phyloP scores from a whole-genome alignment of 177 flowering plant genomes.

The Telopea speciosissima region DNA sequence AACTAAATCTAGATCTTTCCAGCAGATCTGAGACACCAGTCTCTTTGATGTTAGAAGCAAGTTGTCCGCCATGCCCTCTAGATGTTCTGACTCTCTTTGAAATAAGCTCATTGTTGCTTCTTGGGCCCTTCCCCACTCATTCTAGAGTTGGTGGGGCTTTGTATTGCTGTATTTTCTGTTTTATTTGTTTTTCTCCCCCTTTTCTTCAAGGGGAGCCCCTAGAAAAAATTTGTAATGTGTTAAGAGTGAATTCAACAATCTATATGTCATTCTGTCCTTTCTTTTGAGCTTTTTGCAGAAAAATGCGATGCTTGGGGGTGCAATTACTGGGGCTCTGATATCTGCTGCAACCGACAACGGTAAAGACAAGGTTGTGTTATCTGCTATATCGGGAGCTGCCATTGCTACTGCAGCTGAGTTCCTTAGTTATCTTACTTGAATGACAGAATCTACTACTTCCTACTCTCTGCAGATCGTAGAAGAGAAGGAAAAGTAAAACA shows the following conservation, averaged over 20 bases:
- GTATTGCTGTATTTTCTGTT: too few species aligned
- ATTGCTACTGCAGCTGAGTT: conserved; percentile 75
- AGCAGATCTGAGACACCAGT: too few species aligned
- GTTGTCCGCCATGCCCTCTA: too few species aligned
- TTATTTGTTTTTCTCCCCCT: too few species aligned
- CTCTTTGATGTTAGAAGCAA: too few species aligned
- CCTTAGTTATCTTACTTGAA: conserved; percentile 47
- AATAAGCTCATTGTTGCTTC: too few species aligned
- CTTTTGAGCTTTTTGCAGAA: conserved; percentile 47
- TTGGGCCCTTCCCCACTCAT: too few species aligned
- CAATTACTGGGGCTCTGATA: conserved; percentile 62
- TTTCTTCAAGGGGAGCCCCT: neutral
- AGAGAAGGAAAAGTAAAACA: neutral
- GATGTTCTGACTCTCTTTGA: too few species aligned
- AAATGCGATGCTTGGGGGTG: conserved; percentile 84
- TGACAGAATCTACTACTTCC: neutral
- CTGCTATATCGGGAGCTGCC: conserved; percentile 81
- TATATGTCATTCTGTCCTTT: conserved; percentile 2
- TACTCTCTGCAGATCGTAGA: conserved; percentile 3
- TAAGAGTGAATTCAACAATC: neutral
- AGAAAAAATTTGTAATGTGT: neutral
- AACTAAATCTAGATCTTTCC: too few species aligned
- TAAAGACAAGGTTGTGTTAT: conserved; percentile 52
- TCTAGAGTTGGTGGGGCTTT: too few species aligned
- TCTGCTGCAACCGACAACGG: conserved; percentile 50